phyloP scores from a whole-genome alignment of 108 stramenopile genomes.

The Craspedostauros australis region DNA sequence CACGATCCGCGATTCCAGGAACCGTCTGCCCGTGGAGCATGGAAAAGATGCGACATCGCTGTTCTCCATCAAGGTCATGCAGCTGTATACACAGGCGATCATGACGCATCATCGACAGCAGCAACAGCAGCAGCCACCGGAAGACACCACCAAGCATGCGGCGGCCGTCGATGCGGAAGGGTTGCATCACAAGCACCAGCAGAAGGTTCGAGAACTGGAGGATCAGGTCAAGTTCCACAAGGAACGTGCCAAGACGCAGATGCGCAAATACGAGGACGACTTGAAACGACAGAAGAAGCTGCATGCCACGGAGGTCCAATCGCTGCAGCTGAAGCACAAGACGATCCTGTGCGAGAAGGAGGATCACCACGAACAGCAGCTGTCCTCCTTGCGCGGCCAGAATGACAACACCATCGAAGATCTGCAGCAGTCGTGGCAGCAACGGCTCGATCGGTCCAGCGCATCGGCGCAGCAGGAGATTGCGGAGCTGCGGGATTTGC shows the following conservation, averaged over 20 bases:
- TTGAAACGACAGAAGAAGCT: too few species aligned
- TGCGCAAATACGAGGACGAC: too few species aligned
- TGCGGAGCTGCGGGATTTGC: slow-evolving; percentile 14
- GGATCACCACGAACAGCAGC: slow-evolving; percentile 19
- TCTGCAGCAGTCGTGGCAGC: neutral
- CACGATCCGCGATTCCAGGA: slow-evolving; percentile 39
- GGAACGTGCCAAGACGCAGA: too few species aligned
- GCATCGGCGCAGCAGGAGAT: slow-evolving; percentile 18
- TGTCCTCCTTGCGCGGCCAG: slow-evolving; percentile 1
- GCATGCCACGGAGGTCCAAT: too few species aligned
- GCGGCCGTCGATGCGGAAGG: slow-evolving; percentile 15
- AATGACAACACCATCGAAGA: slow-evolving; percentile 1
- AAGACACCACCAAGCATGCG: slow-evolving; percentile 3
- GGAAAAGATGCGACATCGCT: slow-evolving; percentile 11
- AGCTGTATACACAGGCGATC: slow-evolving; percentile 30
- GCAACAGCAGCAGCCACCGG: slow-evolving; percentile 5
- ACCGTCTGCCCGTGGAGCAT: slow-evolving; percentile 41
- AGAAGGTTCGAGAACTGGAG: slow-evolving; percentile 12
- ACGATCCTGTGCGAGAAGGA: slow-evolving; percentile 1
- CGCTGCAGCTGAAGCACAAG: neutral
- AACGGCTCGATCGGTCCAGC: neutral
- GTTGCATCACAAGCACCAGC: slow-evolving; percentile 12
- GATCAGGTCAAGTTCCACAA: too few species aligned
- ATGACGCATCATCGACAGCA: neutral
- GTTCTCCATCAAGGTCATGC: slow-evolving; percentile 29